Conservation (phyloP, 805 yeast genomes). For the Saccharomyces cerevisiae region DNA sequence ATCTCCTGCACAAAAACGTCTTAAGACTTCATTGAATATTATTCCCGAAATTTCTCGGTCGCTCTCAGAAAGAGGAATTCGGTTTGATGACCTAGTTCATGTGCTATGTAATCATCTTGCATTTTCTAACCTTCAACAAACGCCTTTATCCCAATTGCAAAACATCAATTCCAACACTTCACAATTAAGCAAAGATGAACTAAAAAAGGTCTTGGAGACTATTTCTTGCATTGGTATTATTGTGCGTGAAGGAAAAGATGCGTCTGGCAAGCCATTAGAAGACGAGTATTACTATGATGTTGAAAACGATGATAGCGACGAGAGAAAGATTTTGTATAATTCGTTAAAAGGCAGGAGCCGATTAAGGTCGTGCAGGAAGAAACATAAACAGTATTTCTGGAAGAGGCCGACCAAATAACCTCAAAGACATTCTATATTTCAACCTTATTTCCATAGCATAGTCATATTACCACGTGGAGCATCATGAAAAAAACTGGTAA, state of each 20-base stretch:
- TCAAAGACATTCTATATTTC: background rate
- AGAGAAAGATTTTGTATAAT: conserved; percentile 61
- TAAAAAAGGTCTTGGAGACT: conserved; percentile 38
- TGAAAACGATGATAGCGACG: conserved; percentile 67
- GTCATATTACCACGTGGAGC: no score
- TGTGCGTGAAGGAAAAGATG: conserved; percentile 85
- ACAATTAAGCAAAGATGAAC: conserved; percentile 36
- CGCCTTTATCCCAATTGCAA: conserved; percentile 68
- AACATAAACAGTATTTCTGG: conserved; percentile 70
- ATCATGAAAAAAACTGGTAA: background rate
- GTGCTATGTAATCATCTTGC: conserved; percentile 79
- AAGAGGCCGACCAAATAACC: conserved; percentile 34
- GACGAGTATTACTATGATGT: conserved; percentile 89
- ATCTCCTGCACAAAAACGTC: background rate
- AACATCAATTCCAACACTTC: conserved; percentile 52
- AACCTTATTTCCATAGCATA: background rate
- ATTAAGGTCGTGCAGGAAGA: conserved; percentile 81
- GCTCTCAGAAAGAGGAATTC: conserved; percentile 28
- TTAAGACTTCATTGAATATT: background rate
- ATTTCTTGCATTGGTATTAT: conserved; percentile 75
- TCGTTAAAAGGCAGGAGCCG: conserved; percentile 75
- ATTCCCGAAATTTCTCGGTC: background rate
- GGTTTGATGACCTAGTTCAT: conserved; percentile 48
- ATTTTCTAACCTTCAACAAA: conserved; percentile 77
- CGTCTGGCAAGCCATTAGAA: conserved; percentile 89